Conservation (phyloP, 805 yeast genomes). For the Metahyphopichia silvanorum region DNA sequence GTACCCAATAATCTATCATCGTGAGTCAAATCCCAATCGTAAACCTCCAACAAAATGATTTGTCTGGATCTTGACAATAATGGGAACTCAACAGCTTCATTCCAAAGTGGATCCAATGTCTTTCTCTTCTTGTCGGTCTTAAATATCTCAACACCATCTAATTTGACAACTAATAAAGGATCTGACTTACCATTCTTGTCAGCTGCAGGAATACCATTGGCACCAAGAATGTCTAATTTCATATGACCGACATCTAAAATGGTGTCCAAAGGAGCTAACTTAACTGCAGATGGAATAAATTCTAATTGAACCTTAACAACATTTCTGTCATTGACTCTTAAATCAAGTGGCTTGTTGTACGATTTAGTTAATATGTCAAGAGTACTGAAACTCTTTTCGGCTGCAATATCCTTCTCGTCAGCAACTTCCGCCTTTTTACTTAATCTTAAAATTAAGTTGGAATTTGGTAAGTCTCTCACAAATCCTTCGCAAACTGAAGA, state of each 20-base stretch:
- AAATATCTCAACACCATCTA: conserved; percentile 53
- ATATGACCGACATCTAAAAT: conserved; percentile 67
- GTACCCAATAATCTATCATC: conserved; percentile 59
- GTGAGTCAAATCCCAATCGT: conserved; percentile 81
- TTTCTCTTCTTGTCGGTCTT: conserved; percentile 63
- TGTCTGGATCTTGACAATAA: conserved; percentile 61
- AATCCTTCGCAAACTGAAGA: conserved; percentile 57
- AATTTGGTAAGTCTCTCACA: conserved; percentile 67
- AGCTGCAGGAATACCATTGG: conserved; percentile 50
- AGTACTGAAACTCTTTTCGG: conserved; percentile 50
- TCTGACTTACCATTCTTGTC: conserved; percentile 78
- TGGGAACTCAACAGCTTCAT: conserved; percentile 59
- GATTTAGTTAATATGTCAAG: conserved; percentile 52
- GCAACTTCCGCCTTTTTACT: conserved; percentile 49
- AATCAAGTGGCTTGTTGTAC: conserved; percentile 41
- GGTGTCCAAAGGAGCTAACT: conserved; percentile 56
- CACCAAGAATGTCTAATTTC: conserved; percentile 55
- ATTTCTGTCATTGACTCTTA: conserved; percentile 41
- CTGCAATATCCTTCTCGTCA: conserved; percentile 45
- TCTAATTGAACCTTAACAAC: conserved; percentile 49
- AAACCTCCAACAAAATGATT: conserved; percentile 46
- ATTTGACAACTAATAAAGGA: conserved; percentile 54
- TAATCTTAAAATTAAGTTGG: conserved; percentile 55
- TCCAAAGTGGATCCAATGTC: conserved; percentile 73
- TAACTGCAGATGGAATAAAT: conserved; percentile 56